Evolutionary conservation across 495 filamentous ascomycete genomes (phyloP).

Genomic region (Endocarpon pusillum): DNA sequence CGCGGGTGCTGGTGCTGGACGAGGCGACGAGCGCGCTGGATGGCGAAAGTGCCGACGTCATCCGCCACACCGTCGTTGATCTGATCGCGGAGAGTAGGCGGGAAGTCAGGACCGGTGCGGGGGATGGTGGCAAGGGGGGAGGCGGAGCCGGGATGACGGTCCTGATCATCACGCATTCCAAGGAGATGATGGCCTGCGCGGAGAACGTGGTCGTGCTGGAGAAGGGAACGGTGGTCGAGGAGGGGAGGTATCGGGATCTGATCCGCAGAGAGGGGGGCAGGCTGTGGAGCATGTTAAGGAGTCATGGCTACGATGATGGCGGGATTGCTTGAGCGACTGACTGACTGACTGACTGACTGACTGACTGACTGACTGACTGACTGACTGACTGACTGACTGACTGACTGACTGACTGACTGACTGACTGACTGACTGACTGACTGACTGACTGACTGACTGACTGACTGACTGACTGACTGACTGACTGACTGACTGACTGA

Average conservation of each 20-base stretch:
- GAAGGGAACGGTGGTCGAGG: conserved; percentile 46
- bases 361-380: too few relatives aligned
- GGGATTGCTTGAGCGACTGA: too few relatives aligned
- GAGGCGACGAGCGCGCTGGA: conserved; percentile 80
- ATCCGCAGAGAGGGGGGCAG: conserved; percentile 19
- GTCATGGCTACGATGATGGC: too few relatives aligned
- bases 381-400: too few relatives aligned
- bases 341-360: too few relatives aligned
- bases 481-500: too few relatives aligned
- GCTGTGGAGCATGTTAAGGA: conserved; percentile 24
- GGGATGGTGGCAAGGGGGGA: too few relatives aligned
- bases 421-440: too few relatives aligned
- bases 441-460: too few relatives aligned
- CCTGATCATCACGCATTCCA: conserved; percentile 60
- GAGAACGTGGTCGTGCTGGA: conserved; percentile 56
- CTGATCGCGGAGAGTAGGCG: conserved; percentile 25
- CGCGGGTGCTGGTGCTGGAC: conserved; percentile 62
- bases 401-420: too few relatives aligned
- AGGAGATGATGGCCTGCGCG: conserved; percentile 69
- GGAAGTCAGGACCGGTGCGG: too few relatives aligned
- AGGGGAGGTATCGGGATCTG: conserved; percentile 42
- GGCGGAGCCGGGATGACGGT: conserved; percentile 31
- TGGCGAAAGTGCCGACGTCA: conserved; percentile 41
- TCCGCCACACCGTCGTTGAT: conserved; percentile 43
- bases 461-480: too few relatives aligned